A percentile compares a stretch with the other conserved stretches of the same genome.
Conservation (phyloP, 306 rosid species). For the Datisca glomerata region DNA sequence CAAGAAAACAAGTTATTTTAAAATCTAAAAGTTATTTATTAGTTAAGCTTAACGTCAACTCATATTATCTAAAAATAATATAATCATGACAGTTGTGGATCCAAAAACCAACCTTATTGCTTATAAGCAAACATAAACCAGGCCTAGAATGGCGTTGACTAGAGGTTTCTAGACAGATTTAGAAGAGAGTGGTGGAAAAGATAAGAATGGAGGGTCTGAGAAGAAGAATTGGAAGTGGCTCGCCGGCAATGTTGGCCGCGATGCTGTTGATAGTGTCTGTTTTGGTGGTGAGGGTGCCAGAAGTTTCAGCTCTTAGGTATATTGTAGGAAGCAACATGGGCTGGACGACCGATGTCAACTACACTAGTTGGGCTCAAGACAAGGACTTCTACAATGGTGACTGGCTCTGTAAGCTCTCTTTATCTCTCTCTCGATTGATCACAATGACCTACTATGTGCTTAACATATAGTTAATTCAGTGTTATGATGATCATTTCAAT, state of each 20-base stretch:
- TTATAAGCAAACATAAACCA: background rate
- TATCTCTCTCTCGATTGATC: background rate
- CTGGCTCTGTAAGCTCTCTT: conserved; percentile 66
- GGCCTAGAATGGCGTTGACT: conserved; percentile 5
- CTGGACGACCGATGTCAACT: conserved; percentile 63
- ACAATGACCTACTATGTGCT: no score
- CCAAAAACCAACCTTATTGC: conserved; percentile 5
- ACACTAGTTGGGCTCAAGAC: conserved; percentile 60
- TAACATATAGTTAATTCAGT: no score
- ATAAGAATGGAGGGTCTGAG: conserved; percentile 33
- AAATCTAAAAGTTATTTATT: no score
- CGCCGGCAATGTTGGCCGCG: conserved; percentile 7
- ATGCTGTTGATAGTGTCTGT: conserved; percentile 19
- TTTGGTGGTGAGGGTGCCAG: conserved; percentile 29
- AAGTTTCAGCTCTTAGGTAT: conserved; percentile 44
- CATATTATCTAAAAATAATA: no score
- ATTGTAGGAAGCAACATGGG: conserved; percentile 55
- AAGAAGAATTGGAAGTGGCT: conserved; percentile 11
- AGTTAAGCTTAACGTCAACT: no score
- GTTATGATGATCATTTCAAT: no score
- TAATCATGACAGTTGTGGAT: conserved; percentile 4
- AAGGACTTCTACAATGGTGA: conserved; percentile 82
- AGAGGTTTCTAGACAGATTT: conserved; percentile 23
- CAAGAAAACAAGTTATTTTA: no score
- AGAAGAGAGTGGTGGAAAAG: no score